Conservation (phyloP, 108 stramenopile species). For the Nitzschia sp. region DNA sequence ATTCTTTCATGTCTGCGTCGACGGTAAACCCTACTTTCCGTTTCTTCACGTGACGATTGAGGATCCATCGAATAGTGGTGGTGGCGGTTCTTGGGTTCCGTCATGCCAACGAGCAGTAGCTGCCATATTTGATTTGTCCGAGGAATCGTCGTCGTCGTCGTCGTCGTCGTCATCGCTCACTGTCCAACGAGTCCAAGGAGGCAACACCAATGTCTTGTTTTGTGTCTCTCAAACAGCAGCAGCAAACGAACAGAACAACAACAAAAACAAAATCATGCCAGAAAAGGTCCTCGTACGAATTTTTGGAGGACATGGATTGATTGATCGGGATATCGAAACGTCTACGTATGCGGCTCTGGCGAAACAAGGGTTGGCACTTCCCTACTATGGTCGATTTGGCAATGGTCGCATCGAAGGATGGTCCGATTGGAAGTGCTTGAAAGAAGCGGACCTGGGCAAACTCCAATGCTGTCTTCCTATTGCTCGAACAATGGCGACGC, state of each 20-base stretch:
- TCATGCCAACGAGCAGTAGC: slow-evolving; percentile 12
- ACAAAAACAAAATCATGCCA: neutral
- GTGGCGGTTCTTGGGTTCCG: slow-evolving; percentile 26
- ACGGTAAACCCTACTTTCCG: slow-evolving; percentile 59
- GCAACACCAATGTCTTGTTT: slow-evolving; percentile 81
- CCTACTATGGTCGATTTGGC: slow-evolving; percentile 75
- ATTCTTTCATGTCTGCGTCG: slow-evolving; percentile 18
- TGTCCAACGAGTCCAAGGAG: slow-evolving; percentile 58
- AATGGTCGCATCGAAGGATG: slow-evolving; percentile 87
- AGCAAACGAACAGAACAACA: neutral
- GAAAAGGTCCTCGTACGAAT: slow-evolving; percentile 25
- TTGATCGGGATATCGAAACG: slow-evolving; percentile 87
- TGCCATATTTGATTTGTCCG: slow-evolving; percentile 11
- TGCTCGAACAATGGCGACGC: slow-evolving; percentile 58
- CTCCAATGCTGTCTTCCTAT: slow-evolving; percentile 31
- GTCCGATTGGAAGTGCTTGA: slow-evolving; percentile 28
- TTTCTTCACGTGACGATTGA: slow-evolving; percentile 19
- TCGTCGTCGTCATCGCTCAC: slow-evolving; percentile 1
- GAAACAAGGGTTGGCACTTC: slow-evolving; percentile 49
- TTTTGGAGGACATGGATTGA: slow-evolving; percentile 80
- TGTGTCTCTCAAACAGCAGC: slow-evolving; percentile 27
- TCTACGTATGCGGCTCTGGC: slow-evolving; percentile 68
- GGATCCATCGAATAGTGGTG: neutral
- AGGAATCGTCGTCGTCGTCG: neutral
- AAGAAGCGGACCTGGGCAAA: neutral